Evolutionary conservation across 345 rosid species (phyloP).

Genomic region (Populus deltoides): DNA sequence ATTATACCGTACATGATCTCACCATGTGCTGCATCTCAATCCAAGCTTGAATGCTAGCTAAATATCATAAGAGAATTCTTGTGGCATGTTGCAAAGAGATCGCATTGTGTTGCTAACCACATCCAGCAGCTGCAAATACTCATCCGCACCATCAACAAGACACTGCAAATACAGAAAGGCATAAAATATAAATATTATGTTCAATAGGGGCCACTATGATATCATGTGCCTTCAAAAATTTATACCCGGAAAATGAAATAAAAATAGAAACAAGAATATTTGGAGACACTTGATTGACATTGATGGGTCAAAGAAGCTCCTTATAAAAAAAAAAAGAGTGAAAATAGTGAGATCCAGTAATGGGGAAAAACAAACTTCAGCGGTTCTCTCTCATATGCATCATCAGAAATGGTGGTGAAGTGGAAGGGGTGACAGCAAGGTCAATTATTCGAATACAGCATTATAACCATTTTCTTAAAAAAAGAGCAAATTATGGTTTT

Average conservation of each 20-base stretch:
- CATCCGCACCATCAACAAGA: slow-evolving; percentile 92
- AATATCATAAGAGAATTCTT: slow-evolving; percentile 50
- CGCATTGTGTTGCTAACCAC: slow-evolving; percentile 66
- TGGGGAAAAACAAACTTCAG: not conserved
- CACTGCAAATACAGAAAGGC: slow-evolving; percentile 43
- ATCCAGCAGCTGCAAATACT: slow-evolving; percentile 89
- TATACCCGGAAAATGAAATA: not conserved
- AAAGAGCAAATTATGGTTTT: not conserved
- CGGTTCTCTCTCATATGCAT: not conserved
- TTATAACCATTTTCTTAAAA: not conserved
- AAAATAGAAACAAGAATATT: not conserved
- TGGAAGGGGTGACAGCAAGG: not conserved
- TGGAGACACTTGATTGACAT: not conserved
- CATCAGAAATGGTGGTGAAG: not conserved
- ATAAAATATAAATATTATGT: not conserved
- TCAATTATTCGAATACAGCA: not conserved
- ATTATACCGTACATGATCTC: not conserved
- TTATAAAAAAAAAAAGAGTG: not conserved
- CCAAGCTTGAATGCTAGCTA: slow-evolving; percentile 7
- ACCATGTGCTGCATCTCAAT: not conserved
- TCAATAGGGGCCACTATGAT: not conserved
- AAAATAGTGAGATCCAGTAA: not conserved
- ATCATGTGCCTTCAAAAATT: not conserved
- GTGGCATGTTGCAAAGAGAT: slow-evolving; percentile 70
- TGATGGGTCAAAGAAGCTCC: not conserved